phyloP scores from a whole-genome alignment of 257 asterid species.

The Gynochthodes officinalis region DNA sequence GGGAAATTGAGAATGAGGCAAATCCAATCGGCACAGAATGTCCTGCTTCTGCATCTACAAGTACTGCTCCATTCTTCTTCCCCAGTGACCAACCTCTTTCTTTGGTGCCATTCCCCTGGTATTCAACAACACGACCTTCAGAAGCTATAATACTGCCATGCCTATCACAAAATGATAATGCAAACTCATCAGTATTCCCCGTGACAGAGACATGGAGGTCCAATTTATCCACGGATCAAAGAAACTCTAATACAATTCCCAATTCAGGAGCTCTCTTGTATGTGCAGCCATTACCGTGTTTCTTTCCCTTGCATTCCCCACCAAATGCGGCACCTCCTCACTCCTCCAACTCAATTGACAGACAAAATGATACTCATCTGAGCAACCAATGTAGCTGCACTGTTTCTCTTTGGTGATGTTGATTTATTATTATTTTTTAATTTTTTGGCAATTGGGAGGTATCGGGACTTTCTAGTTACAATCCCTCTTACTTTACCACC shows the following conservation, averaged over 20 bases:
- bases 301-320: conserved; percentile 37
- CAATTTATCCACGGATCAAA: conserved; percentile 26
- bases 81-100: conserved; percentile 37
- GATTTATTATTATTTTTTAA: too few species aligned
- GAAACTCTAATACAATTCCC: conserved; percentile 19
- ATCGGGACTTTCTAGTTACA: too few species aligned
- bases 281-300: conserved; percentile 54
- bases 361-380: conserved; percentile 10
- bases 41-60: conserved; percentile 24
- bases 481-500: too few species aligned
- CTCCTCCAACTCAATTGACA: conserved; percentile 11
- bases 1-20: conserved; percentile 21
- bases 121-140: conserved; percentile 31
- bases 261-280: conserved; percentile 33
- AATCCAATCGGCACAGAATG: conserved; percentile 10
- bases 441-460: too few species aligned
- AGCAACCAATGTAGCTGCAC: conserved; percentile 18
- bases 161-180: conserved; percentile 19
- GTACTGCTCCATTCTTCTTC: conserved; percentile 5
- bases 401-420: conserved; percentile 25
- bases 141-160: conserved; percentile 30
- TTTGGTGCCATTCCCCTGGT: conserved; percentile 47
- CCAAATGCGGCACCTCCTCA: conserved; percentile 7
- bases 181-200: conserved; percentile 23
- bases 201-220: conserved; percentile 14